Evolutionary conservation across 805 yeast genomes (phyloP).

Genomic region (Metschnikowia hibisci): DNA sequence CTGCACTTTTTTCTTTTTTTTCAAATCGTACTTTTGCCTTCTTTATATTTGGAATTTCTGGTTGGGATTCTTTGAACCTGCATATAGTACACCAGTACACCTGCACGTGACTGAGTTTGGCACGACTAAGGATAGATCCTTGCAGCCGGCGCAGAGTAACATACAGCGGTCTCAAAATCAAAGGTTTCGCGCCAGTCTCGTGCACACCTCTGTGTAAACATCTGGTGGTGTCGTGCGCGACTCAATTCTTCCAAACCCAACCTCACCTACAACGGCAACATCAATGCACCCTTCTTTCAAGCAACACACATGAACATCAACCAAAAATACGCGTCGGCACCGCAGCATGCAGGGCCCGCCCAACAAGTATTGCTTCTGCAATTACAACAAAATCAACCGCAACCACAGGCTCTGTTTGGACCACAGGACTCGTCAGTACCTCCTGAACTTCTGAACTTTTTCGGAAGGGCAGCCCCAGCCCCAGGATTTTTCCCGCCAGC

Average conservation of each 20-base stretch:
- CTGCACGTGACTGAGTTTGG: too few relatives aligned
- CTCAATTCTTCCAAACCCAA: slow-evolving; percentile 3
- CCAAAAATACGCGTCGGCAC: slow-evolving; percentile 23
- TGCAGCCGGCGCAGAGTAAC: too few relatives aligned
- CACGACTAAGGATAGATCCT: too few relatives aligned
- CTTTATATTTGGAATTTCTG: too few relatives aligned
- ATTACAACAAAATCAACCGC: slow-evolving; percentile 36
- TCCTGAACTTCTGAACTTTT: slow-evolving; percentile 22
- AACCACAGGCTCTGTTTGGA: slow-evolving; percentile 16
- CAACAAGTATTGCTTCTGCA: slow-evolving; percentile 43
- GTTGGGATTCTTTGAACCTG: too few relatives aligned
- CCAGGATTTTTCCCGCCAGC: slow-evolving; percentile 21
- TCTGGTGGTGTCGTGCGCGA: background rate
- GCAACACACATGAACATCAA: slow-evolving; percentile 18
- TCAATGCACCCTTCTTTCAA: slow-evolving; percentile 2
- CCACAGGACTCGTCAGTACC: slow-evolving; percentile 14
- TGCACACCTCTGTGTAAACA: too few relatives aligned
- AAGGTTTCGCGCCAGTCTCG: too few relatives aligned
- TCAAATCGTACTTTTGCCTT: too few relatives aligned
- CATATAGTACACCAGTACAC: too few relatives aligned
- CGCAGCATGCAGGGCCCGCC: slow-evolving; percentile 35
- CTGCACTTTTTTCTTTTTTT: too few relatives aligned
- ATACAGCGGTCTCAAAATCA: too few relatives aligned
- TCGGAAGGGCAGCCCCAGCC: slow-evolving; percentile 21
- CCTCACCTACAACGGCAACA: slow-evolving; percentile 1